Conservation (phyloP, 371 early-diverging fungal species). For the Choanephora cucurbitarum region DNA sequence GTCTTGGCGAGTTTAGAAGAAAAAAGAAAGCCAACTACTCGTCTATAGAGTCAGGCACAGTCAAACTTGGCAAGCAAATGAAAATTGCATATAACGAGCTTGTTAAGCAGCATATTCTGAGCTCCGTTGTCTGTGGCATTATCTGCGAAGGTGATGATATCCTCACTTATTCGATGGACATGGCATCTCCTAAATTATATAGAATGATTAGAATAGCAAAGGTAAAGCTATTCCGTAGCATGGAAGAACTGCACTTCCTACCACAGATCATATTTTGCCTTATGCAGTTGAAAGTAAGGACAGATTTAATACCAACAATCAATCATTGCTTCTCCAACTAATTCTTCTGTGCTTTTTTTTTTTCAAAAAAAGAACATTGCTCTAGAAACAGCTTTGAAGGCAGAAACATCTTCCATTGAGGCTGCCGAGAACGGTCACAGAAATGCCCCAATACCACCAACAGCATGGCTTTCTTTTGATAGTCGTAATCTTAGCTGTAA, state of each 20-base stretch:
- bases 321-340: conserved; percentile 15
- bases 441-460: conserved; percentile 14
- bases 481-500: conserved; percentile 14
- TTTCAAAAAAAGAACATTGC: conserved; percentile 22
- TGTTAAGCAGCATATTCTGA: conserved; percentile 12
- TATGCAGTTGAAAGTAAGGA: conserved; percentile 20
- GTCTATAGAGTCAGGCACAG: conserved; percentile 15
- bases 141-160: conserved; percentile 10
- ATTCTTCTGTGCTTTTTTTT: conserved; percentile 17
- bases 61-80: conserved; percentile 22
- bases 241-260: conserved; percentile 16
- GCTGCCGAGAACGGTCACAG: conserved; percentile 16
- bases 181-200: conserved; percentile 16
- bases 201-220: conserved; percentile 9
- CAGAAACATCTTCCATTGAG: conserved; percentile 15
- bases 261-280: conserved; percentile 15
- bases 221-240: conserved; percentile 8
- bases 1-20: conserved; percentile 18
- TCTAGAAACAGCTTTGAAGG: conserved; percentile 6
- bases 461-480: conserved; percentile 19
- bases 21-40: conserved; percentile 14
- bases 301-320: conserved; percentile 16
- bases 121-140: conserved; percentile 20
- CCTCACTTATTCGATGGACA: conserved; percentile 14
- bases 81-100: conserved; percentile 10